Base-by-base conservation (phyloP, 495 filamentous ascomycete genomes). In the Aeminium ludgeri region DNA sequence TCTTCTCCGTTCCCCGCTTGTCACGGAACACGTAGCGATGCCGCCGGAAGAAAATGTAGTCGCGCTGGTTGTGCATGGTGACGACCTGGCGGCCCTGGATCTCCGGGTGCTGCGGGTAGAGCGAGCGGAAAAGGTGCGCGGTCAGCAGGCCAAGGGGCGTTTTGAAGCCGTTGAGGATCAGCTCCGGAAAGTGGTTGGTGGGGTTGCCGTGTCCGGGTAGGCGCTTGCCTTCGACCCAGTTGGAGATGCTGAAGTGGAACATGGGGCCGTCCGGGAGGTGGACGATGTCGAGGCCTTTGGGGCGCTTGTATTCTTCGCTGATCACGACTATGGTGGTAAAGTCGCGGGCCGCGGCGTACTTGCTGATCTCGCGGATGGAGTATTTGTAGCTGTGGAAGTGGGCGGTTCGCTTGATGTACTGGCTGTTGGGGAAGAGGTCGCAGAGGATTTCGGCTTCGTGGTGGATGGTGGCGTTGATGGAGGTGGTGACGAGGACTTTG, bases 1-100 rank as follows among this genome's bases (percentile, higher is more conserved):
- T 76, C 63, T 94, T 94, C 64, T 97, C 89, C 0, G 76, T 84
- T 36, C 70, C 64, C 10, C 75, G 65, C 59, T 83, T 85, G 41
- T 96, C 86, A 0, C 89, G 71, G 63, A 97, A 94, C 2, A 93
- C 69, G 53, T 97, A 97, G 20, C 89, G 67, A 56, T 95, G 85
- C 20, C 87, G 65, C 6, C 89, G 69, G 34, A 95, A 66, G 52
- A 97, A 97, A 48, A 94, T 83, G 60, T 92, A 97, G 60, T 97
- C 87, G 44, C 89, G 78, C 60, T 95, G 87, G 50, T 93, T 94
- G 57, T 95, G 87, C 34, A 94, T 54, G 5, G 86, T 94, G 23
- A 93, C 78, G 0, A 92, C 85, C 48, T 94, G 85, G 13, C 89
- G 63, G 4, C 87, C 87, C 19, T 70, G 63, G 2, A 94, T 60